phyloP scores from a whole-genome alignment of 495 filamentous ascomycete species.

The Podospora didyma region DNA sequence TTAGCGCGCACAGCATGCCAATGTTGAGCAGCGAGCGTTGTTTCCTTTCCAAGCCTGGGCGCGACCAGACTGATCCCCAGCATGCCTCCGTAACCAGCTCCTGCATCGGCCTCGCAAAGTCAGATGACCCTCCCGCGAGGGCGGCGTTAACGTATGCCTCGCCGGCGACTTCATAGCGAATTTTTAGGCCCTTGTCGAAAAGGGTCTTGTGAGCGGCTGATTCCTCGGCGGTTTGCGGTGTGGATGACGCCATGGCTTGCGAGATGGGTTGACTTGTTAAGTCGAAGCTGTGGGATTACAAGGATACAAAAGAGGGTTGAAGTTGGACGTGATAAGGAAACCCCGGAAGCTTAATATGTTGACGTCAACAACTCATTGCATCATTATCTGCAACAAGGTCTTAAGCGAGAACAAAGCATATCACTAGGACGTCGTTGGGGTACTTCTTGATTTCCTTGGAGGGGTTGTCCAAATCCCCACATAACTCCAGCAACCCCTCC shows the following conservation, averaged over 20 bases:
- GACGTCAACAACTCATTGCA: too few species aligned
- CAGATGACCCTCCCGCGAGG: background rate
- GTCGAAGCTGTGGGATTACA: too few species aligned
- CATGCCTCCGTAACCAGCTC: background rate
- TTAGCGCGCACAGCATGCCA: slow-evolving; percentile 1
- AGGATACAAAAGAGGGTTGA: too few species aligned
- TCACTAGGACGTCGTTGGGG: too few species aligned
- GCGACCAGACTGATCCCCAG: background rate
- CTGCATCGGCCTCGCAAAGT: background rate
- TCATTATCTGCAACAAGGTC: too few species aligned
- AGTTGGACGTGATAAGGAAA: too few species aligned
- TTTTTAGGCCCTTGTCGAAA: background rate
- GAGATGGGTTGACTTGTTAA: too few species aligned
- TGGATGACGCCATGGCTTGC: background rate
- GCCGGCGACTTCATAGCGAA: slow-evolving; percentile 1
- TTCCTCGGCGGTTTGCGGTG: background rate
- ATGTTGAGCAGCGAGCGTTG: slow-evolving; percentile 1
- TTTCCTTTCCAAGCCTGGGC: background rate
- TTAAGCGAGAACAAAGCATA: too few species aligned
- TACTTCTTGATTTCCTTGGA: too few species aligned
- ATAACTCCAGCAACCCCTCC: too few species aligned
- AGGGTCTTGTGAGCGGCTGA: background rate
- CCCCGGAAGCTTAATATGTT: too few species aligned
- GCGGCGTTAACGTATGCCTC: background rate
- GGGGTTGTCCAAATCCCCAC: too few species aligned